phyloP scores from a whole-genome alignment of 257 asterid species.

The Leonotis leonurus region DNA sequence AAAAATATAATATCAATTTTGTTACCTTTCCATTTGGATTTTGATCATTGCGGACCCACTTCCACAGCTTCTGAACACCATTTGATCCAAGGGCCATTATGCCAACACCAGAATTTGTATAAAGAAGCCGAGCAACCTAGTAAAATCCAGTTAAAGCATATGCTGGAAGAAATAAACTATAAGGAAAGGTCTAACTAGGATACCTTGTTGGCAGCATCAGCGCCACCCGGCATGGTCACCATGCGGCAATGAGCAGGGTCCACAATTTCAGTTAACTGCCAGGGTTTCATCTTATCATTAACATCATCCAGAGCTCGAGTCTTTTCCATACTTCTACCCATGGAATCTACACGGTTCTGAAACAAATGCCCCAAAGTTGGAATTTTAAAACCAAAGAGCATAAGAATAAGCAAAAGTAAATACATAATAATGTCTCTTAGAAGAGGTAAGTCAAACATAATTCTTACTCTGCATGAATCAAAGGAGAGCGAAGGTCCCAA shows the following conservation, averaged over 20 bases:
- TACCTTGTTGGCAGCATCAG: constrained; percentile 75
- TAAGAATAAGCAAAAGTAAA: background rate
- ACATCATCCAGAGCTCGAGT: constrained; percentile 69
- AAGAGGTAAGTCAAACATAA: background rate
- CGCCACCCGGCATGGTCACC: constrained; percentile 83
- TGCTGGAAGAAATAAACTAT: background rate
- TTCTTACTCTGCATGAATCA: background rate
- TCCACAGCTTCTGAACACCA: constrained; percentile 90
- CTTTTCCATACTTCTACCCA: constrained; percentile 76
- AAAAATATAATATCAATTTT: background rate
- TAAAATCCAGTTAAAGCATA: constrained; percentile 18
- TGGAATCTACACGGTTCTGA: constrained; percentile 87
- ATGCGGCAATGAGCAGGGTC: constrained; percentile 81
- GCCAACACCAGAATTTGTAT: constrained; percentile 89
- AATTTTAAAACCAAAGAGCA: constrained; percentile 3
- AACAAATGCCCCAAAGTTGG: constrained; percentile 8
- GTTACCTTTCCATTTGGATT: constrained; percentile 84
- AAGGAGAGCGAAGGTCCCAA: background rate
- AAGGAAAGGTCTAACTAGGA: constrained; percentile 9
- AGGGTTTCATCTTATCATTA: constrained; percentile 61
- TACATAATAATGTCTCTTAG: background rate
- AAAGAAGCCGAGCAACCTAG: constrained; percentile 93
- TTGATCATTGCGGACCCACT: constrained; percentile 83
- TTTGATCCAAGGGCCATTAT: constrained; percentile 83
- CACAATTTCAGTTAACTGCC: constrained; percentile 81